Evolutionary conservation across 2,329 filamentous ascomycete species (phyloP).

Genomic region (Meredithiella fracta): DNA sequence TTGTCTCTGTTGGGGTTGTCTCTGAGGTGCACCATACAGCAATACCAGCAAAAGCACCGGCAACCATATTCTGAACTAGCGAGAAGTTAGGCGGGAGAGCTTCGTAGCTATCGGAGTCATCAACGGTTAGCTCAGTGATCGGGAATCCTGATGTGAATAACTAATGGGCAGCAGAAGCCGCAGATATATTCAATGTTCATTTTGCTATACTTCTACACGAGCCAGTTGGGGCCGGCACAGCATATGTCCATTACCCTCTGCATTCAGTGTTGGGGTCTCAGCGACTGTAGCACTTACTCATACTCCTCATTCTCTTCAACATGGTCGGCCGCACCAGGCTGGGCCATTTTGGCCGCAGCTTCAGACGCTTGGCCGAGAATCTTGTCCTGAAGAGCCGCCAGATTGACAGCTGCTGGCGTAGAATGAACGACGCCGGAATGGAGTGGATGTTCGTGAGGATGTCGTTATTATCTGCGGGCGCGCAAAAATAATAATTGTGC

Average conservation of each 20-base stretch:
- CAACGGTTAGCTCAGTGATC: background rate
- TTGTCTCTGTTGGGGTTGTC: background rate
- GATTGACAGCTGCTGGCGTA: slow-evolving; percentile 26
- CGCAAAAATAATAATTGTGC: background rate
- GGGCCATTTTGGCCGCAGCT: slow-evolving; percentile 55
- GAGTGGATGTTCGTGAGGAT: slow-evolving; percentile 1
- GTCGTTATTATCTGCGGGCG: too few relatives aligned
- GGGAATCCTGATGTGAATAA: background rate
- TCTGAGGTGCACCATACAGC: slow-evolving; percentile 42
- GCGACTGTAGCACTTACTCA: slow-evolving; percentile 34
- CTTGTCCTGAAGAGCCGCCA: slow-evolving; percentile 45
- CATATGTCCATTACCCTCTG: background rate
- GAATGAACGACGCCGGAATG: background rate
- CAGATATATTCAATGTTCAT: too few relatives aligned
- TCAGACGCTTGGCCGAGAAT: slow-evolving; percentile 45
- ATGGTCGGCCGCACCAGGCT: slow-evolving; percentile 42
- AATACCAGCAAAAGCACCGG: slow-evolving; percentile 92
- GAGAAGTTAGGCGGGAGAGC: slow-evolving; percentile 88
- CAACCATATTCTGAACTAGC: slow-evolving; percentile 82
- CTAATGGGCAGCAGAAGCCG: background rate
- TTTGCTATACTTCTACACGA: too few relatives aligned
- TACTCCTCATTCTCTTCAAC: slow-evolving; percentile 42
- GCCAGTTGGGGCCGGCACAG: too few relatives aligned
- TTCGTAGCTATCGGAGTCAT: slow-evolving; percentile 52
- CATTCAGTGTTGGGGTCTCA: background rate